These are phyloP conservation scores for Angomonas desouzai DNA, from an alignment of 208 protist genomes.

Conservation along the genomic window DNA sequence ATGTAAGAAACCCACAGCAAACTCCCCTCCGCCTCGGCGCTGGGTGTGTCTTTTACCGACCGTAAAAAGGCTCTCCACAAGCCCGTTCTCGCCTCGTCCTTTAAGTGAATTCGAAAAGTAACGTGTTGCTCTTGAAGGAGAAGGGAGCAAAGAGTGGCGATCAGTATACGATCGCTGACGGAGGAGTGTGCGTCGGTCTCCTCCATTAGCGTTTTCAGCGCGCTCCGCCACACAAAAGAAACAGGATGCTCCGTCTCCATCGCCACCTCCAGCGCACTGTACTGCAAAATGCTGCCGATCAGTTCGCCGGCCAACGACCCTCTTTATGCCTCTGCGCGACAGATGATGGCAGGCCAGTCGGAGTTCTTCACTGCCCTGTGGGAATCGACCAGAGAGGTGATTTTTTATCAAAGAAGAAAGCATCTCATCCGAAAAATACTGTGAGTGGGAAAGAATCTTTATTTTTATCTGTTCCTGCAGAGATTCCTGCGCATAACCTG, in stretches of 20 bases:
- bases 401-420: background rate
- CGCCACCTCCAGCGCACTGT: background rate
- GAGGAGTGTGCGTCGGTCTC: background rate
- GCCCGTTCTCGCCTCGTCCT: background rate
- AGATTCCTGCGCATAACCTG: background rate
- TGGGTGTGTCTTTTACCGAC: background rate
- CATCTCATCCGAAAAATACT: background rate
- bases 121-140: background rate
- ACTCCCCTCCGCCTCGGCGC: background rate
- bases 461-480: background rate
- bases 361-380: background rate
- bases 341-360: background rate
- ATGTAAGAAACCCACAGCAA: background rate
- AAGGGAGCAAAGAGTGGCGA: background rate
- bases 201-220: background rate
- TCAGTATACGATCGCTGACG: background rate
- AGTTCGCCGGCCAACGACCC: background rate
- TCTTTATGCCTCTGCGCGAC: background rate
- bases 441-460: background rate
- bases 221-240: background rate
- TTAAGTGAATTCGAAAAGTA: background rate
- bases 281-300: background rate
- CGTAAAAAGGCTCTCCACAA: background rate
- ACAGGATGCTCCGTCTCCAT: background rate
- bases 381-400: background rate